A percentile compares a stretch with the other conserved stretches of the same genome.
Conservation (phyloP, 2,329 filamentous ascomycete species). For the Aspergillus sp. region DNA sequence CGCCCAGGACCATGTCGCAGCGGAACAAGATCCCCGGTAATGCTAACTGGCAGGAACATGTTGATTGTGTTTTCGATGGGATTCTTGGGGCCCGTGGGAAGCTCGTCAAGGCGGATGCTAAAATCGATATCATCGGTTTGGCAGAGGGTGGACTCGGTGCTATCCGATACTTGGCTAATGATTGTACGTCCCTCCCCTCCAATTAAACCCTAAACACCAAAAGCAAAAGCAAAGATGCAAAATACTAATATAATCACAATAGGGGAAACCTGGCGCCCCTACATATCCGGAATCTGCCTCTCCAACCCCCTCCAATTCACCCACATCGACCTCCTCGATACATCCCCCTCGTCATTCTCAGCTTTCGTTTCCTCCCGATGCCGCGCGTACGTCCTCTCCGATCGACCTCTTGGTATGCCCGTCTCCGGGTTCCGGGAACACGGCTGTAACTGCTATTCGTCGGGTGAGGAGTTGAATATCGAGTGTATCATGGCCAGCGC, state of each 20-base stretch:
- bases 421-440: conserved; percentile 51
- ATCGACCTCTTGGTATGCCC: conserved; percentile 48
- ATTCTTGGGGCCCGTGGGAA: conserved; percentile 46
- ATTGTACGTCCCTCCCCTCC: conserved; percentile 40
- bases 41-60: conserved; percentile 54
- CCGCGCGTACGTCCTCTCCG: conserved; percentile 57
- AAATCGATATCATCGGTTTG: conserved; percentile 67
- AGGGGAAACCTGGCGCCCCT: conserved; percentile 36
- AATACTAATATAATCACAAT: conserved; percentile 1
- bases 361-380: conserved; percentile 47
- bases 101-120: conserved; percentile 46
- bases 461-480: conserved; percentile 54
- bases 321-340: conserved; percentile 19
- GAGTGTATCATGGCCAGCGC: conserved; percentile 61
- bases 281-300: conserved; percentile 37
- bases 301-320: conserved; percentile 32
- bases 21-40: conserved; percentile 63
- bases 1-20: conserved; percentile 45
- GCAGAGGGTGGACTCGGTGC: conserved; percentile 60
- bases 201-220: not conserved
- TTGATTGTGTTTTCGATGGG: conserved; percentile 61
- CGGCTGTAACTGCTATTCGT: conserved; percentile 66
- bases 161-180: conserved; percentile 54
- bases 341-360: conserved; percentile 13
- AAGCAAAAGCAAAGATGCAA: no score